Evolutionary conservation across 2,329 filamentous ascomycete genomes (phyloP).

Genomic region (Chalaropsis ovoidea): DNA sequence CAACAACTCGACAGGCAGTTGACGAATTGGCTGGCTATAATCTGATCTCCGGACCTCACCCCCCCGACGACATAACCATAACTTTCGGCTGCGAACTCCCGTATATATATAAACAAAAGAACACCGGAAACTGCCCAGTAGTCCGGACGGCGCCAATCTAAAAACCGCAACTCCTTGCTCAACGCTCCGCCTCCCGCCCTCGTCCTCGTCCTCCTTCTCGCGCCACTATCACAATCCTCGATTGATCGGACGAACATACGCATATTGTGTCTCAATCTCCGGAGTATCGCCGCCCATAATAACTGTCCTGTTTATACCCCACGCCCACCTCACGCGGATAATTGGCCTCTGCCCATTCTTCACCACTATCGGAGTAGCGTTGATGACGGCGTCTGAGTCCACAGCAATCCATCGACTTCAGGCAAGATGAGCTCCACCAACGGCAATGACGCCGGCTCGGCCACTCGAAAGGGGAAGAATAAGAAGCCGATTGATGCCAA

Average conservation of each 20-base stretch:
- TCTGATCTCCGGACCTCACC: background rate
- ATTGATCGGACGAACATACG: background rate
- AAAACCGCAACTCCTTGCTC: background rate
- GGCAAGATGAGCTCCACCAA: conserved; percentile 18
- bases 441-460: conserved; percentile 10
- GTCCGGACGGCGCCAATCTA: background rate
- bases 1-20: background rate
- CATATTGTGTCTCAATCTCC: background rate
- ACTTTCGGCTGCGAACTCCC: background rate
- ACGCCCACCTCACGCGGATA: background rate
- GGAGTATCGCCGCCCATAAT: background rate
- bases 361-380: background rate
- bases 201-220: background rate
- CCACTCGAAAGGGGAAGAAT: conserved; percentile 63
- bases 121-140: background rate
- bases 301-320: background rate
- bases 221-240: background rate
- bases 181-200: background rate
- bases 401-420: background rate
- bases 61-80: background rate
- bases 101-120: conserved; percentile 1
- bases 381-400: conserved; percentile 7
- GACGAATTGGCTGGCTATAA: background rate
- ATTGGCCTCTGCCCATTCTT: background rate
- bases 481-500: conserved; percentile 78